Evolutionary conservation across 202 grass and related monocot genomes (phyloP), one percentile per base, ranked within the genome.

Genomic region (Schoenoplectus tabernaemontani): DNA sequence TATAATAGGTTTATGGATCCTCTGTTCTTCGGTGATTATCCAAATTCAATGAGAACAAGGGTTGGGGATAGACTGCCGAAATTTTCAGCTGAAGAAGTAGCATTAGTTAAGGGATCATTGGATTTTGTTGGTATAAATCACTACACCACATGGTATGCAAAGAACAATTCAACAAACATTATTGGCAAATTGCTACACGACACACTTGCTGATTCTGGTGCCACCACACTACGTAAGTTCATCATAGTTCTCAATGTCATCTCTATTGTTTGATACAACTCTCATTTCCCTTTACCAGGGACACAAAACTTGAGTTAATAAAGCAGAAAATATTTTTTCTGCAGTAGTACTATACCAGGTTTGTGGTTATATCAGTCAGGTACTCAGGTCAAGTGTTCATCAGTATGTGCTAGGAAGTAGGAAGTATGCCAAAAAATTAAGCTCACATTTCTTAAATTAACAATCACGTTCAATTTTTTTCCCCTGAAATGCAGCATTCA

Each of bases 101-200:
- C 72, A 33, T 50, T 94, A 15, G 84, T 94, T 33, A 92, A 94
- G 86, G 91, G 95, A 1, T 86, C 91, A 15, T 76, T 98, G 67
- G 95, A 98, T 85, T 98, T 94, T 30, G 81, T 98, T 60, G 95
- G 95, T 19, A 86, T 98, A 88, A 98, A 98, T 83, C 91, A 98
- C 76, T 98, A 98, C 81, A 94, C 95, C 23, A 94, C 95, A 19
- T 98, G 85, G 57, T 98, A 92, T 48, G 84, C 89, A 30, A 84
- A 72, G 81, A 77, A 94, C 22, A 98, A 89, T 68, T 54, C 64
- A 17, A 94, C 83, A 4, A 83, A 89, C 43, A 57, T 94, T 68
- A 87, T 94, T 70, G 85, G 59, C 2, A 1, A 16, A 4, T 7
- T 98, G 15, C 70, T 98, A 7, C 84, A 89, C 50, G 70, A 98